Conservation (phyloP, 2,329 filamentous ascomycete species). For the Alternaria longipes region DNA sequence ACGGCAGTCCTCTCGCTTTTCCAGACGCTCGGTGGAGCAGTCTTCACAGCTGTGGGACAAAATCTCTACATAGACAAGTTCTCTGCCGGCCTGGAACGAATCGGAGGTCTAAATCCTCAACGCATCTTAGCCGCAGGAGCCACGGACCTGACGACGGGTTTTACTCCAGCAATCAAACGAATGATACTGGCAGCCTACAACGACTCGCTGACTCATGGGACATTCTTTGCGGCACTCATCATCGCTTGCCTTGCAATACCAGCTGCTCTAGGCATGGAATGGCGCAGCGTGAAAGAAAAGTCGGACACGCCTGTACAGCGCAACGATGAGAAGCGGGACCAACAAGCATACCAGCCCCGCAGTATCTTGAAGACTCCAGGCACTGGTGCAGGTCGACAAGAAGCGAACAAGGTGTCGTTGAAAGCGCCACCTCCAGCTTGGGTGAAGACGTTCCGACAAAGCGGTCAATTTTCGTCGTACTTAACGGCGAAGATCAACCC, state of each 20-base stretch:
- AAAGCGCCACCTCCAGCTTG: constrained; percentile 22
- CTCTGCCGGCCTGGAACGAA: constrained; percentile 43
- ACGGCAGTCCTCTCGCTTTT: constrained; percentile 56
- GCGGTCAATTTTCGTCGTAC: constrained; percentile 36
- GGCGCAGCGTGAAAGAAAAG: constrained; percentile 69
- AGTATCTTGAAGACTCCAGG: constrained; percentile 10
- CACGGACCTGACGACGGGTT: constrained; percentile 63
- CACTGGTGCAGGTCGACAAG: background rate
- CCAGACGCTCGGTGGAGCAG: constrained; percentile 57
- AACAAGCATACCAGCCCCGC: background rate
- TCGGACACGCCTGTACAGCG: constrained; percentile 1
- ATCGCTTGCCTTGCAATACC: constrained; percentile 64
- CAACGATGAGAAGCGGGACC: constrained; percentile 26
- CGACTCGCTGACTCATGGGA: constrained; percentile 38
- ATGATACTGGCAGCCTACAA: constrained; percentile 43
- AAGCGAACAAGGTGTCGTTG: constrained; percentile 1
- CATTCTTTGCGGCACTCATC: constrained; percentile 68
- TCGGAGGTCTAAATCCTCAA: constrained; percentile 51
- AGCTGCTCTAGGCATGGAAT: constrained; percentile 67
- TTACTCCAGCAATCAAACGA: constrained; percentile 25
- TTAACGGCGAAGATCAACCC: constrained; percentile 38
- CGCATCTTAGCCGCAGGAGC: constrained; percentile 58
- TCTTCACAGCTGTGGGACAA: constrained; percentile 58
- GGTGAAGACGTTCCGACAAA: constrained; percentile 32
- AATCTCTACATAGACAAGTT: constrained; percentile 58